These are phyloP conservation scores for Euphorbia pulcherrima DNA, from an alignment of 345 rosid genomes.

Conservation along the genomic window DNA sequence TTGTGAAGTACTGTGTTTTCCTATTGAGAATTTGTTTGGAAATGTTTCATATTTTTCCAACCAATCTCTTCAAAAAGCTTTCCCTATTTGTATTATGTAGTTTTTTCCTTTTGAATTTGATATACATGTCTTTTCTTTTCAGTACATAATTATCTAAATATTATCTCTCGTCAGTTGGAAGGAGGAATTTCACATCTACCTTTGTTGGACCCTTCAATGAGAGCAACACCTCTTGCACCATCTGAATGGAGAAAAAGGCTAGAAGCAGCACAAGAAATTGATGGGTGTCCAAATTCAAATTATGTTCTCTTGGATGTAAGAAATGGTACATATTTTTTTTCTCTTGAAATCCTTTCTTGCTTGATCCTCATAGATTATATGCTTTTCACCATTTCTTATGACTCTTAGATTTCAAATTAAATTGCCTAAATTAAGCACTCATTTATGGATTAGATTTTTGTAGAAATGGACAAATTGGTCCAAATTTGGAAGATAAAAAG, in stretches of 20 bases:
- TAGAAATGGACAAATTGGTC: neutral
- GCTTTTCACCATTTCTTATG: neutral
- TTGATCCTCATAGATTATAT: neutral
- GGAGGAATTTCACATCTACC: slow-evolving; percentile 86
- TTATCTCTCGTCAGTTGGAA: slow-evolving; percentile 49
- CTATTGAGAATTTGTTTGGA: neutral
- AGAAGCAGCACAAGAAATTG: slow-evolving; percentile 33
- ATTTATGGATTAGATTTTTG: neutral
- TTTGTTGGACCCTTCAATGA: slow-evolving; percentile 60
- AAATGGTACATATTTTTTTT: slow-evolving; percentile 53
- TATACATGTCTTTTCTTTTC: neutral
- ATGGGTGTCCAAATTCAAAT: slow-evolving; percentile 31
- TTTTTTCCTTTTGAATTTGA: neutral
- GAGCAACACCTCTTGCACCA: slow-evolving; percentile 72
- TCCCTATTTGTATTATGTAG: neutral
- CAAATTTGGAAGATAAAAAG: neutral
- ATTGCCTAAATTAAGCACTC: neutral
- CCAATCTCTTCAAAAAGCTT: neutral
- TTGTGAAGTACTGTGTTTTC: neutral
- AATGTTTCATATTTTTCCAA: neutral
- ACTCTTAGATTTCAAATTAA: neutral
- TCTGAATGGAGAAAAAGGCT: slow-evolving; percentile 77
- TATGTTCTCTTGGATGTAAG: slow-evolving; percentile 73
- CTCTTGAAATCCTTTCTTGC: neutral
- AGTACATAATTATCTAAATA: neutral